phyloP scores from a whole-genome alignment of 2,329 filamentous ascomycete genomes.

The Trematosphaeria pertusa region DNA sequence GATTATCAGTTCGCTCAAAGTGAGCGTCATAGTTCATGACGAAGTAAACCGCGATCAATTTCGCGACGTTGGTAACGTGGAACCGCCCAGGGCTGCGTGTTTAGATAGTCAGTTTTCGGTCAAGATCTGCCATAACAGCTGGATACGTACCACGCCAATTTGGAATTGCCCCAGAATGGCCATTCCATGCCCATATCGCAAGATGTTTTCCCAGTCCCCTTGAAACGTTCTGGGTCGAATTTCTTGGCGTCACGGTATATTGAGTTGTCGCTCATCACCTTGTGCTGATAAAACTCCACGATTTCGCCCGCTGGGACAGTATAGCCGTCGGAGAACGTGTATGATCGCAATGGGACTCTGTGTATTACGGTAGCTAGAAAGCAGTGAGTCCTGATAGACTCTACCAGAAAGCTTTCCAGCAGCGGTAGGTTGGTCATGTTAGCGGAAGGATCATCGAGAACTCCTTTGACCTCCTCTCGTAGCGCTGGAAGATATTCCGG shows the following conservation, averaged over 20 bases:
- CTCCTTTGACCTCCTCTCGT: slow-evolving; percentile 1
- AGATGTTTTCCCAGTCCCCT: background rate
- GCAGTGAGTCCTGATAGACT: slow-evolving; percentile 8
- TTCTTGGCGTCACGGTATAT: background rate
- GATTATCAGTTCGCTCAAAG: background rate
- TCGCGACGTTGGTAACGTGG: slow-evolving; percentile 10
- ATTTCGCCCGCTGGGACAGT: slow-evolving; percentile 9
- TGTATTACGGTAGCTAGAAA: slow-evolving; percentile 7
- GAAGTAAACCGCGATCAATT: slow-evolving; percentile 12
- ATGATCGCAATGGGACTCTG: slow-evolving; percentile 2
- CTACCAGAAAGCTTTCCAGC: slow-evolving; percentile 6
- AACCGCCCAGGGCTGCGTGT: slow-evolving; percentile 7
- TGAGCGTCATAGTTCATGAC: slow-evolving; percentile 8
- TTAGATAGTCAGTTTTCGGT: background rate
- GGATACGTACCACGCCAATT: slow-evolving; percentile 5
- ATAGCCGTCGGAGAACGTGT: slow-evolving; percentile 11
- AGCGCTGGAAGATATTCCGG: slow-evolving; percentile 5
- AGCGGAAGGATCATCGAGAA: background rate
- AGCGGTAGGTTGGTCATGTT: slow-evolving; percentile 7
- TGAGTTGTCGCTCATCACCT: slow-evolving; percentile 3
- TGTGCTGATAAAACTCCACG: slow-evolving; percentile 3
- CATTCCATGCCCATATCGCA: slow-evolving; percentile 4
- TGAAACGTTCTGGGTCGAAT: slow-evolving; percentile 6
- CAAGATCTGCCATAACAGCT: background rate
- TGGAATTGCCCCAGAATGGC: slow-evolving; percentile 11